Base-by-base conservation (phyloP, 1,284 basidiomycete species). In the Gymnopus androsaceus region DNA sequence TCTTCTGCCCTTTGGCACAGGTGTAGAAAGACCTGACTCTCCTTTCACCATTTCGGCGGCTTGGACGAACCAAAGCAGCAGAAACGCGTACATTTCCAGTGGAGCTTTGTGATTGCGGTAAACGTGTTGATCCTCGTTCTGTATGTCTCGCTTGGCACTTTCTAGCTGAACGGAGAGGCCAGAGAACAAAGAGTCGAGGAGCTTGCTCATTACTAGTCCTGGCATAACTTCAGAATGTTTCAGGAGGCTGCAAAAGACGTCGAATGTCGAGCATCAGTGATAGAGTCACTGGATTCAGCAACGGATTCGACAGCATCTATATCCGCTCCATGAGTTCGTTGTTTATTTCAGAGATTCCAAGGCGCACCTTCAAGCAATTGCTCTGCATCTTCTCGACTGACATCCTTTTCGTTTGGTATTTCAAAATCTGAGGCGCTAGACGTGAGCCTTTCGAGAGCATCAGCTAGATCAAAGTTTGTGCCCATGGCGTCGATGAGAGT, bases 71-170 rank as follows among this genome's bases (percentile, higher is more conserved):
- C 93, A 96, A 61, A 87, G 79, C 7, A 96, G 71, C 19, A 96
- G 75, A 68, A 96, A 97, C 3, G 88, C 89, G 69, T 92, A 96
- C 77, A 90, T 87, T 69, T 97, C 95, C 48, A 97, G 75, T 0
- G 92, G 83, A 1, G 69, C 66, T 67, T 88, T 88, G 72, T 94
- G 92, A 0, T 79, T 69, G 61, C 83, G 75, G 57, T 88, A 84
- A 0, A 81, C 79, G 45, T 90, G 82, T 59, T 87, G 85, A 53
- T 92, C 88, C 19, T 86, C 85, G 31, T 84, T 75, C 27, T 89
- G 86, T 31, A 88, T 68, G 58, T 92, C 87, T 51, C 78, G 78
- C 33, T 80, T 67, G 3, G 88, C 83, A 11, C 80, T 75, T 11
- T 94, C 90, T 46, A 90, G 75, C 68, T 93, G 85, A 1, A 82